phyloP scores from a whole-genome alignment of 2,329 filamentous ascomycete species.

The Onygenales sp. region DNA sequence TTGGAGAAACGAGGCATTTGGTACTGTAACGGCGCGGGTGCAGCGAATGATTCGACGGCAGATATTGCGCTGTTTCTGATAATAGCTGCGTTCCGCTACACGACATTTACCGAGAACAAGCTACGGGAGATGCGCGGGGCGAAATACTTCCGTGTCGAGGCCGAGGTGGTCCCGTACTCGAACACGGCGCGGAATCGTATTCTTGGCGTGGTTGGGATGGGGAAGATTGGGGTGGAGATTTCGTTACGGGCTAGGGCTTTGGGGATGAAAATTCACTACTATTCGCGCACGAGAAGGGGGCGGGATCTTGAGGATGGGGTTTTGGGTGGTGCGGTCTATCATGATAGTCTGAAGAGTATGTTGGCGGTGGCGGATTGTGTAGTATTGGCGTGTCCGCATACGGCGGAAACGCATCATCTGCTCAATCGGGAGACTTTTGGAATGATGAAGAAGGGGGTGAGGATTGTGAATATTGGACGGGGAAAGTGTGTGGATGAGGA shows the following conservation, averaged over 20 bases:
- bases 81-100: slow-evolving; percentile 10
- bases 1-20: slow-evolving; percentile 9
- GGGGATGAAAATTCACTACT: slow-evolving; percentile 13
- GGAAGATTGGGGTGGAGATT: slow-evolving; percentile 8
- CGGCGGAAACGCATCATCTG: slow-evolving; percentile 55
- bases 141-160: slow-evolving; percentile 8
- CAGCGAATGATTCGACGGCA: slow-evolving; percentile 10
- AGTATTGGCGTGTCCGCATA: slow-evolving; percentile 12
- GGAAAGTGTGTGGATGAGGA: slow-evolving; percentile 67
- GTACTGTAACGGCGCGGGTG: slow-evolving; percentile 12
- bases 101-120: slow-evolving; percentile 8
- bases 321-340: slow-evolving; percentile 10
- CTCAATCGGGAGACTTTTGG: slow-evolving; percentile 57
- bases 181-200: slow-evolving; percentile 9
- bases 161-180: slow-evolving; percentile 1
- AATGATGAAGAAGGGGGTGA: slow-evolving; percentile 62
- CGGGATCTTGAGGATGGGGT: slow-evolving; percentile 2
- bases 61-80: slow-evolving; percentile 12
- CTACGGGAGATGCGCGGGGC: slow-evolving; percentile 6
- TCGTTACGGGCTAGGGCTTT: slow-evolving; percentile 7
- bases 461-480: slow-evolving; percentile 66
- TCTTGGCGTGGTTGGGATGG: slow-evolving; percentile 12
- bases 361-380: slow-evolving; percentile 11
- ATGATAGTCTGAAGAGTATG: slow-evolving; percentile 6
- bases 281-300: slow-evolving; percentile 6